Evolutionary conservation across 2,329 filamentous ascomycete genomes (phyloP).

Genomic region (Colletotrichum graminicola): DNA sequence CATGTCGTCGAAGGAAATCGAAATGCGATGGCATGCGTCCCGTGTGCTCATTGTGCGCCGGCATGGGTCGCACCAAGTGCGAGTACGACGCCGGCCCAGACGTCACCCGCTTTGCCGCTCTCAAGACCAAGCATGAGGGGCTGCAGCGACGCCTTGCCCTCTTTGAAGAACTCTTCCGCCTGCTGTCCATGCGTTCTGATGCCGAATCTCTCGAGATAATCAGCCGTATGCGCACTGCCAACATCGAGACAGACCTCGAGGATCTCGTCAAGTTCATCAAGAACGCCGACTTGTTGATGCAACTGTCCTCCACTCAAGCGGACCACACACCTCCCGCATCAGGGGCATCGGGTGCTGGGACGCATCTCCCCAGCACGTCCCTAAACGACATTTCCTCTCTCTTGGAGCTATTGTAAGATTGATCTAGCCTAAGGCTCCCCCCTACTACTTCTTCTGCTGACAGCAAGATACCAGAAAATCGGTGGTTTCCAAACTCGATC

Average conservation of each 20-base stretch:
- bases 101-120: constrained; percentile 40
- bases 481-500: constrained; percentile 30
- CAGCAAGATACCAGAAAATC: constrained; percentile 22
- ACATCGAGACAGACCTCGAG: constrained; percentile 33
- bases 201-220: constrained; percentile 41
- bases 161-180: constrained; percentile 39
- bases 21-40: constrained; percentile 42
- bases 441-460: constrained; percentile 19
- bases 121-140: constrained; percentile 39
- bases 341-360: neutral
- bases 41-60: constrained; percentile 41
- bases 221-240: constrained; percentile 37
- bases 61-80: constrained; percentile 38
- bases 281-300: constrained; percentile 40
- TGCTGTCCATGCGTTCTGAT: constrained; percentile 38
- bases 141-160: constrained; percentile 36
- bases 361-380: neutral
- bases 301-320: constrained; percentile 28
- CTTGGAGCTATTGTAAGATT: constrained; percentile 29
- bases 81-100: constrained; percentile 43
- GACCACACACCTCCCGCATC: constrained; percentile 15
- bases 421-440: neutral
- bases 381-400: constrained; percentile 32
- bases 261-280: constrained; percentile 42
- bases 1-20: constrained; percentile 40